Base-by-base conservation (phyloP, 176 grass and related monocot species). In the Alloteropsis semialata region DNA sequence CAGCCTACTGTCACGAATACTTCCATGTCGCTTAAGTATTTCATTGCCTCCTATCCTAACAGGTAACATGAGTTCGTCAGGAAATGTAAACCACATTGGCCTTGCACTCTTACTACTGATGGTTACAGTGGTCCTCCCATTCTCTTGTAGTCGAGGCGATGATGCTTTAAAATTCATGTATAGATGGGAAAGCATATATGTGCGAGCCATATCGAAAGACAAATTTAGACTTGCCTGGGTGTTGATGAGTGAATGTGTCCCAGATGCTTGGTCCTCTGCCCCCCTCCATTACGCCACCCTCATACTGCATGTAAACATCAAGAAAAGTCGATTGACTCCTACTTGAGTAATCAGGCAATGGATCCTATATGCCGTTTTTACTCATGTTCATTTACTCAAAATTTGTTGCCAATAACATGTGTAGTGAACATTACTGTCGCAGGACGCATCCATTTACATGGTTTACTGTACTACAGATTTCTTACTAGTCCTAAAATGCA, bases 241-340 rank as follows among this genome's bases (percentile, higher is more conserved):
- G 74, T 10, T 71, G 29, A 57, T 87, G 75, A 43, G 80, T 81
- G 25, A 63, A 91, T 17, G 80, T 79, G 73, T 87, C 84, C 84
- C 80, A 87, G 70, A 84, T 91, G 49, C 74, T 87, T 28, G 89
- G 89, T 7, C 89, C 81, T 56, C 37, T 78, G 14, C 89, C 85
- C 8, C 76, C 85, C 54, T 88, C 89, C 32, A n/a, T 78, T 0
- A 9, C 77, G 1, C 43, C 89, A 12, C 89, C 89, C 74, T 91
- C 89, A 16, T 88, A 91, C 81, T 91, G 51, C 22, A 82, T 17
- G 21, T 41, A 12, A 24, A 67, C 10, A 42, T 18, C 42, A 38
- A 13, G 64, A 21, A 8, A 27, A 0, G 10, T 42, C 37, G 25
- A 59, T 55, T 6, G 3, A 60, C 22, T 21, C 55, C 21, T 17